Percentiles rank a stretch among this genome's conserved stretches.
Conservation (phyloP, 148 eudicot species). For the Spergularia bocconei region DNA sequence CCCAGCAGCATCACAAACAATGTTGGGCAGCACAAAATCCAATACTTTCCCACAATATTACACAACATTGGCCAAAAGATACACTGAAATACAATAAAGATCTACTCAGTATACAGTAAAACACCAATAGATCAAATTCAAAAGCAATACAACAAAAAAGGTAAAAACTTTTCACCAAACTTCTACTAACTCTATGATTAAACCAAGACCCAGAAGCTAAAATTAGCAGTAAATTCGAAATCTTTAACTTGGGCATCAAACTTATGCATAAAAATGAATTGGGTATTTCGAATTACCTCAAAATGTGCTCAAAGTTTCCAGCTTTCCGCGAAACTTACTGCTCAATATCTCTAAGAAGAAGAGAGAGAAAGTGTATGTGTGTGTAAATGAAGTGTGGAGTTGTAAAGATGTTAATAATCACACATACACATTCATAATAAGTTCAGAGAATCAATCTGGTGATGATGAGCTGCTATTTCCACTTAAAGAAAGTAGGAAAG, state of each 20-base stretch:
- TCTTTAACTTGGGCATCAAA: conserved; percentile 11
- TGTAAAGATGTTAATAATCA: conserved; percentile 6
- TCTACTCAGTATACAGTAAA: conserved; percentile 15
- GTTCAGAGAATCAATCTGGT: background rate
- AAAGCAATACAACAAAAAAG: background rate
- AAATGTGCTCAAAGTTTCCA: conserved; percentile 17
- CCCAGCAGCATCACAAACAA: conserved; percentile 7
- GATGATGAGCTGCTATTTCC: conserved; percentile 10
- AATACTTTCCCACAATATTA: background rate
- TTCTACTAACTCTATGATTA: background rate
- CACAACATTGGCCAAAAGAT: background rate
- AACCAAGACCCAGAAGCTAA: conserved; percentile 25
- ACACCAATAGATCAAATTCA: conserved; percentile 13
- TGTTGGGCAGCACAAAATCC: conserved; percentile 17
- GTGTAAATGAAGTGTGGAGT: background rate
- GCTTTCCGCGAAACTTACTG: conserved; percentile 6
- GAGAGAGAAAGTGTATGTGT: conserved; percentile 9
- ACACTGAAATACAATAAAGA: conserved; percentile 20
- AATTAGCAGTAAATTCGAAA: conserved; percentile 21
- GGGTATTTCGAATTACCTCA: conserved; percentile 17
- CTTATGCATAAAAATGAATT: conserved; percentile 1
- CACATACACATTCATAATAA: background rate
- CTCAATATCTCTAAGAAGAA: conserved; percentile 22
- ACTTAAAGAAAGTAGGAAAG: no score
- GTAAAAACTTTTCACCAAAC: background rate